These are phyloP conservation scores for Ceratocystiopsis sp. DNA, from an alignment of 2,329 filamentous ascomycete genomes.

Conservation along the genomic window DNA sequence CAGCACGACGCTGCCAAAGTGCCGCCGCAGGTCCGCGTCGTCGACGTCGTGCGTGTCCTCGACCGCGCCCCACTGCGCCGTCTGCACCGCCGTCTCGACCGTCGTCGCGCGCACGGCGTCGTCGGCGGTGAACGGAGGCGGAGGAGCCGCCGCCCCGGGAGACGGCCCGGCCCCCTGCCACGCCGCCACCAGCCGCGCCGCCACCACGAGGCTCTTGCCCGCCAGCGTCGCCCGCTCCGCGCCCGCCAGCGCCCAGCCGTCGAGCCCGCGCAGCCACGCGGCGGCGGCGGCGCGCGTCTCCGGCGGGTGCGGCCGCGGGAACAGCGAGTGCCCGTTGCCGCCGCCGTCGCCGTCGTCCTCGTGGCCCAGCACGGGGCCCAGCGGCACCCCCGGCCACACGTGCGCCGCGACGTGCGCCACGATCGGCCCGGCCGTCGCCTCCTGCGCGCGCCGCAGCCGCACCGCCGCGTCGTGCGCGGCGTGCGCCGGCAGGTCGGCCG, in stretches of 20 bases:
- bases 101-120: conserved; percentile 64
- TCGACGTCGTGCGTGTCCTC: conserved; percentile 97
- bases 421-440: conserved; percentile 49
- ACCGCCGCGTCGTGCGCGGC: not conserved
- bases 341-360: conserved; percentile 49
- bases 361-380: conserved; percentile 62
- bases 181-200: conserved; percentile 60
- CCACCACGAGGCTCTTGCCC: conserved; percentile 71
- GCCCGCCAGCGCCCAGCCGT: conserved; percentile 68
- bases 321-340: conserved; percentile 42
- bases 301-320: conserved; percentile 56
- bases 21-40: conserved; percentile 71
- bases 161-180: conserved; percentile 55
- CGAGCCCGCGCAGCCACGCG: conserved; percentile 58
- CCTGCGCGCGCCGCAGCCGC: conserved; percentile 54
- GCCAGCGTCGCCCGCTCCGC: conserved; percentile 72
- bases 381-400: conserved; percentile 71
- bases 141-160: conserved; percentile 12
- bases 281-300: conserved; percentile 61
- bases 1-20: conserved; percentile 74
- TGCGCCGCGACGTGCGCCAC: conserved; percentile 51
- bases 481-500: conserved; percentile 22
- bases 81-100: conserved; percentile 84
- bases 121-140: conserved; percentile 57
- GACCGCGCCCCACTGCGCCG: conserved; percentile 81